Percentiles rank a stretch among this genome's conserved stretches.
Conservation (phyloP, 179 eudicot genomes). For the Nepenthes alata region DNA sequence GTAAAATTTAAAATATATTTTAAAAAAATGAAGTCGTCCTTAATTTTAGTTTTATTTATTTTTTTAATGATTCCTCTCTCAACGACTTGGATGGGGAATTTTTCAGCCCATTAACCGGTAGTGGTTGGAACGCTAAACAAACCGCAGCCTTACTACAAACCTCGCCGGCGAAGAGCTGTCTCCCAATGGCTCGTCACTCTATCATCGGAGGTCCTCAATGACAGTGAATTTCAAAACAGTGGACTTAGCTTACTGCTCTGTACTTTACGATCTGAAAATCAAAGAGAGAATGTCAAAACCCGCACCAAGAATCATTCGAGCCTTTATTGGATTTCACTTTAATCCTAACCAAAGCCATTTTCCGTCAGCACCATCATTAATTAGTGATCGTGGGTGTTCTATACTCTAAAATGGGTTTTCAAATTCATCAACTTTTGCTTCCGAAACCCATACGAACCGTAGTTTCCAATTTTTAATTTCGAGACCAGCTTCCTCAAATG, state of each 20-base stretch:
- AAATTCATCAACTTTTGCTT: constrained; percentile 13
- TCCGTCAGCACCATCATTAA: constrained; percentile 13
- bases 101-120: too few relatives aligned
- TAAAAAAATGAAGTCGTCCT: too few relatives aligned
- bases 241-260: neutral
- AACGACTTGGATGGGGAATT: too few relatives aligned
- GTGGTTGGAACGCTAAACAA: too few relatives aligned
- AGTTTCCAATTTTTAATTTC: constrained; percentile 14
- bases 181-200: too few relatives aligned
- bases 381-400: neutral
- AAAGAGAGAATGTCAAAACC: constrained; percentile 28
- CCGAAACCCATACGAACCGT: constrained; percentile 11
- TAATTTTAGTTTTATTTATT: too few relatives aligned
- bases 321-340: constrained; percentile 24
- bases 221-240: too few relatives aligned
- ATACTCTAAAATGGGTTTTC: constrained; percentile 15
- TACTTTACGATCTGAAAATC: neutral
- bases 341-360: constrained; percentile 11
- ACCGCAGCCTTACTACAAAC: too few relatives aligned
- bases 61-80: too few relatives aligned
- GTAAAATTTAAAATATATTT: too few relatives aligned
- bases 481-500: constrained; percentile 25
- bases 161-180: too few relatives aligned
- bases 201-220: too few relatives aligned
- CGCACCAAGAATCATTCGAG: constrained; percentile 18